Percentiles rank a stretch among this genome's conserved stretches.
Conservation (phyloP, 805 yeast genomes). For the Candida succiphila region DNA sequence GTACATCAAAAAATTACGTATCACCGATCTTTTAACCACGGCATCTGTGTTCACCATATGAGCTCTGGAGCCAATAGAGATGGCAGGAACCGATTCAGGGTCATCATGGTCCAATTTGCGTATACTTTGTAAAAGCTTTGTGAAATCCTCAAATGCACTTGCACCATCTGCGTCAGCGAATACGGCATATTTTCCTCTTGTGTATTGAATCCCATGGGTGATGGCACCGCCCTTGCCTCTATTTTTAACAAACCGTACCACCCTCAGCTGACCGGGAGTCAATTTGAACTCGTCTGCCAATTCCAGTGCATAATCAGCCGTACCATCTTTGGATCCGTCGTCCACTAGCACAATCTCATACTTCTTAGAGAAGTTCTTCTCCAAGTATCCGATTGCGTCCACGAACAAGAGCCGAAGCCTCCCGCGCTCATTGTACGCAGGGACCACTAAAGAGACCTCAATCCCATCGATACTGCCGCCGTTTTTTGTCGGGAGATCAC, state of each 20-base stretch:
- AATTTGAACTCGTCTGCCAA: constrained; percentile 41
- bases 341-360: constrained; percentile 85
- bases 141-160: constrained; percentile 63
- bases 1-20: constrained; percentile 88
- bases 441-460: constrained; percentile 70
- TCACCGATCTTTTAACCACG: constrained; percentile 84
- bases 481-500: constrained; percentile 25
- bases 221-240: constrained; percentile 98
- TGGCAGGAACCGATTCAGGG: constrained; percentile 31
- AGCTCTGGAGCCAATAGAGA: constrained; percentile 90
- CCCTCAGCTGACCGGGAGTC: constrained; percentile 53
- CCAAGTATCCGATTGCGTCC: constrained; percentile 53
- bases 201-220: constrained; percentile 75
- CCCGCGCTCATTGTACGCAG: constrained; percentile 83
- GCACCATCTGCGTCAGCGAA: constrained; percentile 99
- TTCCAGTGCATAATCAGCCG: constrained; percentile 61
- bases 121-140: constrained; percentile 37
- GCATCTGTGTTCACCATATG: constrained; percentile 96
- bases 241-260: constrained; percentile 61
- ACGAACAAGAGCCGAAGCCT: constrained; percentile 65
- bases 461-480: constrained; percentile 27
- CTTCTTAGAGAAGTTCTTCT: constrained; percentile 16
- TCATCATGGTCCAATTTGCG: constrained; percentile 12
- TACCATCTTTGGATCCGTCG: constrained; percentile 84
- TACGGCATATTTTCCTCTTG: constrained; percentile 62